Conservation (phyloP, 2,329 filamentous ascomycete genomes). For the Chaetomiaceae sp. region DNA sequence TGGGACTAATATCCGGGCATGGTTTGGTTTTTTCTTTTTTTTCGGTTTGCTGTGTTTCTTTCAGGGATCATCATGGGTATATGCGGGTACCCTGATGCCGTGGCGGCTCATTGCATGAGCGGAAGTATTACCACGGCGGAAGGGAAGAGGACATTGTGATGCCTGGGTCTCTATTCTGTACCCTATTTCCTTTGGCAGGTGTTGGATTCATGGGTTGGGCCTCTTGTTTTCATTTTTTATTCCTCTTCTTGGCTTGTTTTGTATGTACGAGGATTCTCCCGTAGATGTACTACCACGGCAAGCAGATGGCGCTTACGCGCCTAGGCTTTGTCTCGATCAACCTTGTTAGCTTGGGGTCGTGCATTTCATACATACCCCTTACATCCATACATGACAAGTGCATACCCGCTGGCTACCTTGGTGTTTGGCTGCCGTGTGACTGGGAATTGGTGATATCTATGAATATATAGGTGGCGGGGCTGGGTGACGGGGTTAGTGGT, state of each 20-base stretch:
- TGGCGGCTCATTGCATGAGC: slow-evolving; percentile 9
- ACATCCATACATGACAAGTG: background rate
- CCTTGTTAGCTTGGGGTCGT: background rate
- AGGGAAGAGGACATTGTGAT: background rate
- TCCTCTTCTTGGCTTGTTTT: background rate
- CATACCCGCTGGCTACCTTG: no score
- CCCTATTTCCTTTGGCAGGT: background rate
- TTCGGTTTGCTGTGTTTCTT: background rate
- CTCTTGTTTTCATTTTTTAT: background rate
- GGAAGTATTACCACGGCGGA: background rate
- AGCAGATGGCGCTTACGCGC: background rate
- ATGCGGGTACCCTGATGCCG: slow-evolving; percentile 8
- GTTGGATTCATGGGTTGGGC: slow-evolving; percentile 9
- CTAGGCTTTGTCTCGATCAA: background rate
- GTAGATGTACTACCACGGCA: background rate
- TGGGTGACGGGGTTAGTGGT: no score
- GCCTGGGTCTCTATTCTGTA: background rate
- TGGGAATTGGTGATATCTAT: no score
- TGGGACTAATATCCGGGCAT: slow-evolving; percentile 15
- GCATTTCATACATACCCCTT: background rate
- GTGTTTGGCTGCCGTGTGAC: no score
- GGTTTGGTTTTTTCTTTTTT: slow-evolving; percentile 6
- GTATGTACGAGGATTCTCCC: background rate
- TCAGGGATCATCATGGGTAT: background rate
- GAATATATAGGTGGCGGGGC: no score